Evolutionary conservation across 2,329 filamentous ascomycete genomes (phyloP), one percentile per base, ranked within the genome.

Genomic region (Metarhizium anisopliae): DNA sequence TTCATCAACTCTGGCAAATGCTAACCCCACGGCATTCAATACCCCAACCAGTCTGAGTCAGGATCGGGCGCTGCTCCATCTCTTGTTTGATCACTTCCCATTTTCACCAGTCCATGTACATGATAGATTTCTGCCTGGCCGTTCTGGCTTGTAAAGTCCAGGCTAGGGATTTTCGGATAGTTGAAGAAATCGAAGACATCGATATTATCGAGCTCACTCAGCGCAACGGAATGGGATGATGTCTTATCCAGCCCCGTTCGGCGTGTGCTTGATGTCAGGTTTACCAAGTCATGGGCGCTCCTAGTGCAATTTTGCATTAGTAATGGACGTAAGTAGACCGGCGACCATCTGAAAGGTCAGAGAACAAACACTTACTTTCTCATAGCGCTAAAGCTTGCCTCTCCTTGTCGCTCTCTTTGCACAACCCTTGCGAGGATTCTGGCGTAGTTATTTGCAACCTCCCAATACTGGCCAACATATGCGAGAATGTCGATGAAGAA

Each of bases 181-280:
- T 75, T 74, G 62, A 76, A 76, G 56, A 76, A 76, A 59, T 75
- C 73, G 49, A 76, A 76, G 3, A 76, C 66, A 30, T 76, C 73
- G 20, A 76, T 73, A 49, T 69, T 71, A 56, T 76, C 74, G 2
- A 76, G 64, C 55, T 76, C 73, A 58, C 64, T 68, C 4, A 72
- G 64, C 0, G 73, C 70, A 4, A 70, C 69, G 2, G 66, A 61
- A 47, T 72, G 72, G 0, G 71, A 71, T 16, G 71, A 70, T 4
- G 69, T 72, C 3, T 66, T 68, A 30, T 75, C 71, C 0, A 73
- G 40, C 3, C 70, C 70, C 0, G 72, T 73, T 10, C 64, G 68
- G 16, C 72, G 66, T 0, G 66, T 67, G 6, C 67, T 63, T 2
- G 66, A 65, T 5, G 72, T 71, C n/a, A 73, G 57, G 0, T 64